Conservation (phyloP, 805 yeast species). For the Candida insectorum region DNA sequence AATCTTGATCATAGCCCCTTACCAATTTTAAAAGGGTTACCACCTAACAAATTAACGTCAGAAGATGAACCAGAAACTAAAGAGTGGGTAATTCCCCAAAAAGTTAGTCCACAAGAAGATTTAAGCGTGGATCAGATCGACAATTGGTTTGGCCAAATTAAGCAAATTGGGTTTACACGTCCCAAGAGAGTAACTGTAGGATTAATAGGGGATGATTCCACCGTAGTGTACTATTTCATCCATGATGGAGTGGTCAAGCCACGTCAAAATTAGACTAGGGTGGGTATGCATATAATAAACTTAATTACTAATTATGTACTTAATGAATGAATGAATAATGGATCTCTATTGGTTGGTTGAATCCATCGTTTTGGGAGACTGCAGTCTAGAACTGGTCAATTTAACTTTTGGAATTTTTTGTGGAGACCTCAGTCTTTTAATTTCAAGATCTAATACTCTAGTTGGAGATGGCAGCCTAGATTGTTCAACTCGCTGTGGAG, state of each 20-base stretch:
- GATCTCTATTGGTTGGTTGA: too few relatives aligned
- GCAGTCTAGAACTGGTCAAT: too few relatives aligned
- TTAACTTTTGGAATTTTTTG: too few relatives aligned
- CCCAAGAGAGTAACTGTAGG: constrained; percentile 52
- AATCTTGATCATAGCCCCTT: background rate
- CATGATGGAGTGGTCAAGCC: constrained; percentile 69
- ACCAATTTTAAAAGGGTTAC: constrained; percentile 4
- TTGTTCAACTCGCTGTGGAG: too few relatives aligned
- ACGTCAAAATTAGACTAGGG: constrained; percentile 45
- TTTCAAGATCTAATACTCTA: constrained; percentile 8
- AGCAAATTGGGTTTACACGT: constrained; percentile 15
- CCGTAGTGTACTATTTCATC: constrained; percentile 65
- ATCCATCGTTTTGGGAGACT: too few relatives aligned
- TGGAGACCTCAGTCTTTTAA: constrained; percentile 8
- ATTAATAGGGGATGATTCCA: constrained; percentile 61
- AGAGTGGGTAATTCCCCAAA: constrained; percentile 44
- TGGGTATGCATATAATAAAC: too few relatives aligned
- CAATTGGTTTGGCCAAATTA: constrained; percentile 33
- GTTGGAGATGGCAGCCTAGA: constrained; percentile 12
- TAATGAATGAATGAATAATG: background rate
- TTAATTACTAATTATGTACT: background rate
- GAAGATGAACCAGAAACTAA: constrained; percentile 12
- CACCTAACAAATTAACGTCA: constrained; percentile 4
- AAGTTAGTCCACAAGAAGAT: constrained; percentile 16
- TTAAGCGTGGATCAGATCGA: constrained; percentile 39